Conservation (phyloP, 768 basidiomycete species). For the Vararia minispora region DNA sequence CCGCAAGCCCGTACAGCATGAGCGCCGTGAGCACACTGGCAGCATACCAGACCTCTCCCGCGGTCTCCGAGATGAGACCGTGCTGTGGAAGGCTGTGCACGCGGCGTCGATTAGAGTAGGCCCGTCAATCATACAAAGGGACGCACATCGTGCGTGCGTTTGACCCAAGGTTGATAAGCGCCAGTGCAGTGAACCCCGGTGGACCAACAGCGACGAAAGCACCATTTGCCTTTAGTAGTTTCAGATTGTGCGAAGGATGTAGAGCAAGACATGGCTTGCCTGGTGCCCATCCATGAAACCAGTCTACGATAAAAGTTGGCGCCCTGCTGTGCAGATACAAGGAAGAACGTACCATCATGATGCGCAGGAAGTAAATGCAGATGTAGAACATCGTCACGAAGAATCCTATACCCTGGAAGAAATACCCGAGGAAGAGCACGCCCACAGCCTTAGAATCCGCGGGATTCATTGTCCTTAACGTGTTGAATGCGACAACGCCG, state of each 20-base stretch:
- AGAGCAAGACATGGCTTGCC: too few relatives aligned
- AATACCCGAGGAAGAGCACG: slow-evolving; percentile 32
- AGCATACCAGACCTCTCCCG: slow-evolving; percentile 37
- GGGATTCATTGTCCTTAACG: slow-evolving; percentile 25
- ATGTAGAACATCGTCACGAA: slow-evolving; percentile 42
- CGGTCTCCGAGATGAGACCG: slow-evolving; percentile 23
- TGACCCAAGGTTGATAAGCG: slow-evolving; percentile 32
- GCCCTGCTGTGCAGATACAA: too few relatives aligned
- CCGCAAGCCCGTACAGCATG: slow-evolving; percentile 33
- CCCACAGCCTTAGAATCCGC: slow-evolving; percentile 27
- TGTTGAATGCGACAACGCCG: slow-evolving; percentile 35
- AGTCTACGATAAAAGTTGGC: too few relatives aligned
- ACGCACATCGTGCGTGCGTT: slow-evolving; percentile 27
- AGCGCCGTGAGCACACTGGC: slow-evolving; percentile 26
- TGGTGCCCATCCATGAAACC: slow-evolving; percentile 37
- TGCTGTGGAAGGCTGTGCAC: slow-evolving; percentile 22
- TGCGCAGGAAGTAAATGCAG: slow-evolving; percentile 35
- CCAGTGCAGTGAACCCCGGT: slow-evolving; percentile 38
- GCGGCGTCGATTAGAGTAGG: not conserved
- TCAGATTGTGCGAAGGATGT: too few relatives aligned
- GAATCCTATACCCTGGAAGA: slow-evolving; percentile 38
- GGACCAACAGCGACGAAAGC: slow-evolving; percentile 38
- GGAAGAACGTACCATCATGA: slow-evolving; percentile 28
- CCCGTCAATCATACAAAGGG: too few relatives aligned
- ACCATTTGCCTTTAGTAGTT: too few relatives aligned